Base-by-base conservation (phyloP, 1,284 basidiomycete species). In the Ustilago lituana region DNA sequence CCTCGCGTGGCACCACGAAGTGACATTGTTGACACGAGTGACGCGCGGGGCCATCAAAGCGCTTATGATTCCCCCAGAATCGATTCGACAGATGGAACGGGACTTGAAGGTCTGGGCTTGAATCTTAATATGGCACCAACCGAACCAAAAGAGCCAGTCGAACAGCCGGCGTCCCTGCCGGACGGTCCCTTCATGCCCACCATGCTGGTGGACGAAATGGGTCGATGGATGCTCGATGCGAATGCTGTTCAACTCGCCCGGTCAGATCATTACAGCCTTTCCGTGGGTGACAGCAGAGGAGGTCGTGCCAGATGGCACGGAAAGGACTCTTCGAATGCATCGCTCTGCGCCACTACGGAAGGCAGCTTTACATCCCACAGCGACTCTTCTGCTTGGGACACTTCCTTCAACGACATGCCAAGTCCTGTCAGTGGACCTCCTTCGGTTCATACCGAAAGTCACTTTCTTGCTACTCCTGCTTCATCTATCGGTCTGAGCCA, bases 191-290 rank as follows among this genome's bases (percentile, higher is more conserved):
- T 43, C 9, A 29, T 23, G 1, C 5, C 44, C 4, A n/a, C 48
- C 0, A 40, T 50, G 46, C 23, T 31, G 3, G 57, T 60, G 4
- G 64, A 67, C 40, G 57, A 66, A 14, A 56, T 66, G 57, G 57
- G 63, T 4, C 52, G 63, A 4, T 60, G 56, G 56, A 27, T 41
- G 14, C 35, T 48, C 0, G 38, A 14, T n/a, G 23, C 46, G 7
- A 15, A 40, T 14, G 43, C 23, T 6, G 11, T 7, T n/a, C 27
- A 19, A 0, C 11, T 46, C 7, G 11, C 27, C 32, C 14, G 24
- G 7, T 40, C 46, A 12, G 46, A 26, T 12, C 24, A 38, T 11
- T 36, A 39, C 0, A 29, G 32, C 20, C 4, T 11, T 19, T 23
- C 26, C 14, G 14, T 20, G 4, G 20, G 5, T 19, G 31, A 14